A percentile compares a stretch with the other conserved stretches of the same genome.
phyloP scores from a whole-genome alignment of 495 filamentous ascomycete genomes.

The Aspergillus nanangensis region DNA sequence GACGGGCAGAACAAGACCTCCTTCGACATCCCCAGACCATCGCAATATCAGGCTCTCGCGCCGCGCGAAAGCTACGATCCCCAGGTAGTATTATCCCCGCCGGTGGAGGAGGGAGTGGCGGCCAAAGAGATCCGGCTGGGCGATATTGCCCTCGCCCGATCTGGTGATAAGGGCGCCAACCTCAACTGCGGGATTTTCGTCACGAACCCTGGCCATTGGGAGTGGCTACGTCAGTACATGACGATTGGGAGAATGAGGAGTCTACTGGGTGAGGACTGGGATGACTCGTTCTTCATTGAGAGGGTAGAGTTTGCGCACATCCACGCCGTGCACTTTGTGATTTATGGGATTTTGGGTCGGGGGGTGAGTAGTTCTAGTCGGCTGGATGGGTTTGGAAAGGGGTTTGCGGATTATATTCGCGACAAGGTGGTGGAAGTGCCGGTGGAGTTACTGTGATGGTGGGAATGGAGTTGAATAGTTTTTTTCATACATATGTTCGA shows the following conservation, averaged over 20 bases:
- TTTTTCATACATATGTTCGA: no score
- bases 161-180: constrained; percentile 48
- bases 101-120: constrained; percentile 10
- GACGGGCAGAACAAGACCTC: constrained; percentile 2
- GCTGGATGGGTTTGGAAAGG: constrained; percentile 48
- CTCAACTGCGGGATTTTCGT: constrained; percentile 47
- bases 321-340: constrained; percentile 45
- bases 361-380: constrained; percentile 44
- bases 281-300: constrained; percentile 34
- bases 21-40: constrained; percentile 14
- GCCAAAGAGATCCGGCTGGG: constrained; percentile 34
- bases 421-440: constrained; percentile 42
- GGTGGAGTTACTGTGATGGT: constrained; percentile 9
- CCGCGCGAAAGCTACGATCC: constrained; percentile 19
- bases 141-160: constrained; percentile 36
- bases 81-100: background rate
- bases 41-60: constrained; percentile 8
- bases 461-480: no score
- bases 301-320: constrained; percentile 40
- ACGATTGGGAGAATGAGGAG: constrained; percentile 26
- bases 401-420: constrained; percentile 46
- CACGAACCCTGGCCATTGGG: constrained; percentile 27
- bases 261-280: constrained; percentile 35
- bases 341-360: constrained; percentile 46
- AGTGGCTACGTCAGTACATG: constrained; percentile 43